A percentile compares a stretch with the other conserved stretches of the same genome.
phyloP scores from a whole-genome alignment of 345 rosid genomes.

The Aegle marmelos region DNA sequence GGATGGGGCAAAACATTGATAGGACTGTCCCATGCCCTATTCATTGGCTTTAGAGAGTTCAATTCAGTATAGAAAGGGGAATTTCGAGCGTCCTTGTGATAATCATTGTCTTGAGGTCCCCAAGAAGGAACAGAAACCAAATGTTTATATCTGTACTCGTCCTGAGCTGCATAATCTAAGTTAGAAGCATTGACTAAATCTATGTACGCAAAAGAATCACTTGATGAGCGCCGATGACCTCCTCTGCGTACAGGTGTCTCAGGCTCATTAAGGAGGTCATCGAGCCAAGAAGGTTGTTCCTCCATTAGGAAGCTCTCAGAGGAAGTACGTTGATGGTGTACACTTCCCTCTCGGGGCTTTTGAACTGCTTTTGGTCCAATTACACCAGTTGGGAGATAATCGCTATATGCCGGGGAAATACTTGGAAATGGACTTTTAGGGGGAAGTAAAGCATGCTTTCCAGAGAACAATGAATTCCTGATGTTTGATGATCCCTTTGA shows the following conservation, averaged over 20 bases:
- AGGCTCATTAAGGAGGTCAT: constrained; percentile 97
- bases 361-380: constrained; percentile 66
- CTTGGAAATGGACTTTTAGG: constrained; percentile 89
- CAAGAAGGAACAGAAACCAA: constrained; percentile 44
- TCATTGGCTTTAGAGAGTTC: constrained; percentile 46
- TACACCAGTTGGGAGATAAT: constrained; percentile 51
- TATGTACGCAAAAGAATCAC: constrained; percentile 89
- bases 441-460: constrained; percentile 84
- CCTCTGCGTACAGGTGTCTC: constrained; percentile 87
- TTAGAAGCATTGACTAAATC: constrained; percentile 61
- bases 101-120: constrained; percentile 66
- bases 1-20: constrained; percentile 37
- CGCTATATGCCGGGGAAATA: constrained; percentile 61
- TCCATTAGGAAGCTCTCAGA: constrained; percentile 82
- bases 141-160: constrained; percentile 51
- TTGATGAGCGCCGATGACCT: constrained; percentile 95
- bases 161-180: constrained; percentile 57
- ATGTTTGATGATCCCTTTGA: constrained; percentile 74
- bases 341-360: constrained; percentile 57
- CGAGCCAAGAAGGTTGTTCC: constrained; percentile 99
- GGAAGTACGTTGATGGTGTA: constrained; percentile 83
- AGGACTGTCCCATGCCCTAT: constrained; percentile 50
- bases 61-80: constrained; percentile 45
- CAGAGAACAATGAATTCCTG: constrained; percentile 63
- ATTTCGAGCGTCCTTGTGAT: constrained; percentile 48